Evolutionary conservation across 1,284 basidiomycete genomes (phyloP).

Genomic region (Rhodotorula sp.): DNA sequence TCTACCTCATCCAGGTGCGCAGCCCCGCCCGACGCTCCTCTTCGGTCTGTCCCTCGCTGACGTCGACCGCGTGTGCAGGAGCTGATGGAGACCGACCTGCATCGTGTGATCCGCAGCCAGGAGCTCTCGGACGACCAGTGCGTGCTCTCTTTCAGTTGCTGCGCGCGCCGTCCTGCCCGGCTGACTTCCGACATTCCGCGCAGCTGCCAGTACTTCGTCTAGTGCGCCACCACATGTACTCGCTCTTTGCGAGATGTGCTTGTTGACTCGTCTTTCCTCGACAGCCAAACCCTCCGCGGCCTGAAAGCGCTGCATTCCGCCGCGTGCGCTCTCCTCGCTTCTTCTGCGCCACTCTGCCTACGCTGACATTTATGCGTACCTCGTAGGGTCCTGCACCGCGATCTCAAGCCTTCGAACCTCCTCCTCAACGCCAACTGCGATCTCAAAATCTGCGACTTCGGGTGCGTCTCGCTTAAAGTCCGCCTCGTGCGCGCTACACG

Average conservation of each 20-base stretch:
- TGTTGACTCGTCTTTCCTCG: slow-evolving; percentile 1
- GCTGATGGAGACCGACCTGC: slow-evolving; percentile 65
- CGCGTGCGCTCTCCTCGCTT: slow-evolving; percentile 53
- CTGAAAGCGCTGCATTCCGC: slow-evolving; percentile 92
- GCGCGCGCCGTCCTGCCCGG: too few species aligned
- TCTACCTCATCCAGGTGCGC: slow-evolving; percentile 66
- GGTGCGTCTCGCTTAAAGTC: neutral
- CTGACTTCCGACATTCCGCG: neutral
- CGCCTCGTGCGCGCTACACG: neutral
- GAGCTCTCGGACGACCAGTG: slow-evolving; percentile 82
- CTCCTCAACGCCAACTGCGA: slow-evolving; percentile 96
- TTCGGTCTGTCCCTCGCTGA: neutral
- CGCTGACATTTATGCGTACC: neutral
- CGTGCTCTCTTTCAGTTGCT: neutral
- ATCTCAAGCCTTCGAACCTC: slow-evolving; percentile 92
- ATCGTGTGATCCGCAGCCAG: slow-evolving; percentile 83
- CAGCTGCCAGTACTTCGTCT: slow-evolving; percentile 53
- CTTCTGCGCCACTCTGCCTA: too few species aligned
- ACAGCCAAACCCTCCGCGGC: slow-evolving; percentile 69
- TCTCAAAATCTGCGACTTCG: slow-evolving; percentile 67
- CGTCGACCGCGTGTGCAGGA: slow-evolving; percentile 48
- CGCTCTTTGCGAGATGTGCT: neutral
- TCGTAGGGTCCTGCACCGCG: slow-evolving; percentile 80
- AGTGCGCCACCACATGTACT: slow-evolving; percentile 12
- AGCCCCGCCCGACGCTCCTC: neutral